Evolutionary conservation across 148 eudicot species (phyloP).

Genomic region (Vaccinium darrowii): DNA sequence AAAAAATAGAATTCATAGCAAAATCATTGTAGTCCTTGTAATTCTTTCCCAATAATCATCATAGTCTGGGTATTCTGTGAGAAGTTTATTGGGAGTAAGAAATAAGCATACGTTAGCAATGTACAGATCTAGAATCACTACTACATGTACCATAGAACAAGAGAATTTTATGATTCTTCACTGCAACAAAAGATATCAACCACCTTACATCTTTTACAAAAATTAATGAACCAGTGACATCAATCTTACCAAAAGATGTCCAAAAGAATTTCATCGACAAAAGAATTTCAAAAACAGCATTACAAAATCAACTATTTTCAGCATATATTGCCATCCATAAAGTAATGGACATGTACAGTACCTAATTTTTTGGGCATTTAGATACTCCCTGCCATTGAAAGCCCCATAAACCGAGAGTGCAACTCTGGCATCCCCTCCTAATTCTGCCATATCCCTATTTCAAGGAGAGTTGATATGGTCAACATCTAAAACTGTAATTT

Average conservation of each 20-base stretch:
- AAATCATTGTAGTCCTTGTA: not conserved
- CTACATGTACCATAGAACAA: not conserved
- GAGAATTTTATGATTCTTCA: not conserved
- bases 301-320: not conserved
- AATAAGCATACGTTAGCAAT: not conserved
- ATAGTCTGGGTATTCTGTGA: not conserved
- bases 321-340: not conserved
- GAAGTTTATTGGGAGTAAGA: too few species aligned
- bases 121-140: not conserved
- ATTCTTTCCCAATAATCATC: not conserved
- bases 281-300: not conserved
- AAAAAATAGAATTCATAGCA: not conserved
- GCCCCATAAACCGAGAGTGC: constrained; percentile 72
- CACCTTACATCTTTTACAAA: not conserved
- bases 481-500: not conserved
- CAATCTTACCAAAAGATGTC: not conserved
- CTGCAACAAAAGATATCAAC: not conserved
- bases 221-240: not conserved
- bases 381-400: constrained; percentile 66
- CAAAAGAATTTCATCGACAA: not conserved
- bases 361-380: constrained; percentile 97
- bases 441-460: constrained; percentile 44
- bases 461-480: constrained; percentile 17
- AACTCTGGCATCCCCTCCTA: constrained; percentile 85
- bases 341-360: constrained; percentile 13